A percentile compares a stretch with the other conserved stretches of the same genome.
Conservation (phyloP, 805 yeast species). For the Kluyveromyces lactis region DNA sequence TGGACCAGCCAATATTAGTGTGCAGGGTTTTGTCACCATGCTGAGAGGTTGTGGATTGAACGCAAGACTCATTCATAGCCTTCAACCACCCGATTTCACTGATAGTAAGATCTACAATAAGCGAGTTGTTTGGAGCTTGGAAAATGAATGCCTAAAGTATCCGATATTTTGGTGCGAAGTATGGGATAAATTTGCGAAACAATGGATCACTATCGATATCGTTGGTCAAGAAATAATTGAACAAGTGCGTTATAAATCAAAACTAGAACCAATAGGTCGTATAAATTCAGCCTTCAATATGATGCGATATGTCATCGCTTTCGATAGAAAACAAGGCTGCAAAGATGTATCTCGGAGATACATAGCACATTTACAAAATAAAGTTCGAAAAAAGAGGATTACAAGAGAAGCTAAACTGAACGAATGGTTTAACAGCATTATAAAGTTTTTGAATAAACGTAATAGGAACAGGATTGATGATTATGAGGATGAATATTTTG, state of each 20-base stretch:
- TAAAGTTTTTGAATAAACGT: slow-evolving; percentile 20
- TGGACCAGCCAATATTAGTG: slow-evolving; percentile 74
- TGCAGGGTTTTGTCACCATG: slow-evolving; percentile 80
- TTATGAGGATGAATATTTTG: slow-evolving; percentile 28
- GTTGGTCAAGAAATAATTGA: slow-evolving; percentile 56
- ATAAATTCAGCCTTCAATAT: slow-evolving; percentile 34
- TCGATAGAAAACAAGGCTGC: slow-evolving; percentile 53
- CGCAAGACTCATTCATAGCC: slow-evolving; percentile 68
- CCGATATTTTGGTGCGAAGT: slow-evolving; percentile 94
- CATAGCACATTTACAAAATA: slow-evolving; percentile 57
- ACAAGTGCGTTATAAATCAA: slow-evolving; percentile 45
- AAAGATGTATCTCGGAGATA: slow-evolving; percentile 85
- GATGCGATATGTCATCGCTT: slow-evolving; percentile 71
- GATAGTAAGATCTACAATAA: slow-evolving; percentile 14
- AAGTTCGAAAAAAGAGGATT: slow-evolving; percentile 65
- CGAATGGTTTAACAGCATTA: slow-evolving; percentile 51
- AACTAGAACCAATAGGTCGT: slow-evolving; percentile 55
- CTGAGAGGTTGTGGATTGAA: slow-evolving; percentile 62
- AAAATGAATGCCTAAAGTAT: slow-evolving; percentile 24
- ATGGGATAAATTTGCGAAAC: slow-evolving; percentile 65
- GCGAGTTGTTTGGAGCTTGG: slow-evolving; percentile 1
- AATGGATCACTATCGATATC: slow-evolving; percentile 87
- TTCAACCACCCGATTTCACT: slow-evolving; percentile 88
- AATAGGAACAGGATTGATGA: slow-evolving; percentile 28
- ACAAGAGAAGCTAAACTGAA: slow-evolving; percentile 48